Conservation (phyloP, 495 filamentous ascomycete species). For the Clohesyomyces aquaticus region DNA sequence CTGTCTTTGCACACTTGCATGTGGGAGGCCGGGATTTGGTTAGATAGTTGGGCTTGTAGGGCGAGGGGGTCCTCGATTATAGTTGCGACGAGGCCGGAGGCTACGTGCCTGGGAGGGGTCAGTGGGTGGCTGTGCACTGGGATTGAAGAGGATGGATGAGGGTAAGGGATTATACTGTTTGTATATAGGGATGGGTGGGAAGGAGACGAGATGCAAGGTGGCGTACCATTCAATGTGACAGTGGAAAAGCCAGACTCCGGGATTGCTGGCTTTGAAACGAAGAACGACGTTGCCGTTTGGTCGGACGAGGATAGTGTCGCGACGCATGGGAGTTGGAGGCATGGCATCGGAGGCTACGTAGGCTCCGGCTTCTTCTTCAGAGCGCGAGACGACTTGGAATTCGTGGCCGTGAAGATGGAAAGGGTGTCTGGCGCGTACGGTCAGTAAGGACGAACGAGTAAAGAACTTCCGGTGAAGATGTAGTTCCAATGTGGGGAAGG, state of each 20-base stretch:
- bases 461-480: too few species aligned
- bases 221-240: conserved; percentile 65
- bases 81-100: conserved; percentile 69
- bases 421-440: conserved; percentile 58
- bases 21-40: conserved; percentile 65
- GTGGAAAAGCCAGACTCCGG: conserved; percentile 78
- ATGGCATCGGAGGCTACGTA: conserved; percentile 50
- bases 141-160: neutral
- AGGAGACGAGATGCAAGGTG: conserved; percentile 63
- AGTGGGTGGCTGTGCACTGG: conserved; percentile 44
- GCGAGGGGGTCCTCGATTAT: conserved; percentile 71
- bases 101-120: too few species aligned
- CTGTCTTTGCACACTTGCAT: conserved; percentile 61
- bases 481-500: too few species aligned
- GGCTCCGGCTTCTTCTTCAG: conserved; percentile 54
- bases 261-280: conserved; percentile 63
- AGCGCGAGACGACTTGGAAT: conserved; percentile 71
- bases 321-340: conserved; percentile 57
- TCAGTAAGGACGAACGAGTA: neutral
- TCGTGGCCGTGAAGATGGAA: conserved; percentile 90
- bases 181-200: neutral
- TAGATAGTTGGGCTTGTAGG: conserved; percentile 59
- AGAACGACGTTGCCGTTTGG: conserved; percentile 53
- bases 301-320: conserved; percentile 61
- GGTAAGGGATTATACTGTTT: too few species aligned